A percentile compares a stretch with the other conserved stretches of the same genome.
Conservation (phyloP, 169 alveolate genomes). For the Perkinsus olseni region DNA sequence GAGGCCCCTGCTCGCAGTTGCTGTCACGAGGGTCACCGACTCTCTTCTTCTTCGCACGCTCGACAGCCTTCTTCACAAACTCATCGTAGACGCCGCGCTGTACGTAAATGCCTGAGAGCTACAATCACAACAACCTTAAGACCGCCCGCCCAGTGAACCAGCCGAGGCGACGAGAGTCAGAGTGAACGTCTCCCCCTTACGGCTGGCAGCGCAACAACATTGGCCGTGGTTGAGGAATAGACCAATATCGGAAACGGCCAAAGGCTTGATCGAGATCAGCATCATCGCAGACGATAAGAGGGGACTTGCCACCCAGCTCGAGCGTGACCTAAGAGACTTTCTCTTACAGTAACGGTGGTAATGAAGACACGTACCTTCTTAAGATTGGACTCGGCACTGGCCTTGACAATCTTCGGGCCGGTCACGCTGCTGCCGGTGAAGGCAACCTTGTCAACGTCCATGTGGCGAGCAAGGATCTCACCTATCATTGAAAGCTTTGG, state of each 20-base stretch:
- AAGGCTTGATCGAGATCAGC: slow-evolving; percentile 65
- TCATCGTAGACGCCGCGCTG: slow-evolving; percentile 60
- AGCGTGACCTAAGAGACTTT: slow-evolving; percentile 29
- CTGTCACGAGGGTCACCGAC: slow-evolving; percentile 52
- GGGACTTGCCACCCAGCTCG: slow-evolving; percentile 82
- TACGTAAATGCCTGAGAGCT: slow-evolving; percentile 42
- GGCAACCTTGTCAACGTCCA: slow-evolving; percentile 53
- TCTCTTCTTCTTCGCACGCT: slow-evolving; percentile 9
- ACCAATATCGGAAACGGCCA: slow-evolving; percentile 52
- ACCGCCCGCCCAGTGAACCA: too few relatives aligned
- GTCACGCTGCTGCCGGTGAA: slow-evolving; percentile 73
- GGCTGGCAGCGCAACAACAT: background rate
- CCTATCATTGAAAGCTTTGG: slow-evolving; percentile 34
- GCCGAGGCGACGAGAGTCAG: too few relatives aligned
- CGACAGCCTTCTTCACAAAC: slow-evolving; percentile 42
- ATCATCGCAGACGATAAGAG: slow-evolving; percentile 61
- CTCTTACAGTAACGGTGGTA: background rate
- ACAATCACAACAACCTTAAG: background rate
- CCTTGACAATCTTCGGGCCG: slow-evolving; percentile 46
- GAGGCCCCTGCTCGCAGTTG: slow-evolving; percentile 64
- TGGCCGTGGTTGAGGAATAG: slow-evolving; percentile 46
- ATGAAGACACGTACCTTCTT: slow-evolving; percentile 32
- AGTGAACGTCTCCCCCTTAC: too few relatives aligned
- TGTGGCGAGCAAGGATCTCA: slow-evolving; percentile 41
- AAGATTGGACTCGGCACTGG: slow-evolving; percentile 39